Base-by-base conservation (phyloP, 441 rosid species). In the Pelargonium australe region DNA sequence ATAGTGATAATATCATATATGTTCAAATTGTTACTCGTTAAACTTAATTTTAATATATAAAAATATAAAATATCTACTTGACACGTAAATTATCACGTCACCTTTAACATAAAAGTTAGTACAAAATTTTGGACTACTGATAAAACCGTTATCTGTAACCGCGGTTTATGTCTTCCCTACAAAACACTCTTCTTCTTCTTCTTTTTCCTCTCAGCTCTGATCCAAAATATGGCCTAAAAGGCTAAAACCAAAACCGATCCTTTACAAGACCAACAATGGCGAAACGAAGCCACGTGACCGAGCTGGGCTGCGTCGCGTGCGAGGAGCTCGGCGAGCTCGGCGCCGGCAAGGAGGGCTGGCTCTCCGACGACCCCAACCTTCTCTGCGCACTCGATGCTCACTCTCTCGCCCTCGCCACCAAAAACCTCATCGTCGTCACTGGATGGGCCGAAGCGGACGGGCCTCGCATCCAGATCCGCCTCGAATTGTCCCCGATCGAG, bases 321-420 rank as follows among this genome's bases (percentile, higher is more conserved):
- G 86, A 80, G 43, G 96, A 87, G 68, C 89, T 93, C 31, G 71
- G 76, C 57, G 91, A 91, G n/a, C 76, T 91, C 44, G 98, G 98
- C 34, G 96, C 98, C 8, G 96, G 99, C 2, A 84, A 86, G 71
- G 97, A 94, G 78, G 95, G 95, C 0, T 91, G 98, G 97, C 88
- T 91, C 2, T 87, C 77, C 41, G 81, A 89, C 53, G 81, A 81
- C 25, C 86, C 89, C 0, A 79, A 79, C 73, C 78, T 91, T 34
- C 76, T 81, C 5, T 86, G 85, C 80, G 90, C 99, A 1, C 87
- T 91, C 17, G 95, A 88, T 74, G 74, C 83, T 13, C 89, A 88
- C 75, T 82, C 88, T 34, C 40, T 91, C 68, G 92, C 97, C 68
- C 68, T 94, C 69, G 89, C 97, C 66, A 85, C 84, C 73, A 83